A percentile compares a stretch with the other conserved stretches of the same genome.
Evolutionary conservation across 805 yeast species (phyloP).

Genomic region (Pichia sporocuriosa): DNA sequence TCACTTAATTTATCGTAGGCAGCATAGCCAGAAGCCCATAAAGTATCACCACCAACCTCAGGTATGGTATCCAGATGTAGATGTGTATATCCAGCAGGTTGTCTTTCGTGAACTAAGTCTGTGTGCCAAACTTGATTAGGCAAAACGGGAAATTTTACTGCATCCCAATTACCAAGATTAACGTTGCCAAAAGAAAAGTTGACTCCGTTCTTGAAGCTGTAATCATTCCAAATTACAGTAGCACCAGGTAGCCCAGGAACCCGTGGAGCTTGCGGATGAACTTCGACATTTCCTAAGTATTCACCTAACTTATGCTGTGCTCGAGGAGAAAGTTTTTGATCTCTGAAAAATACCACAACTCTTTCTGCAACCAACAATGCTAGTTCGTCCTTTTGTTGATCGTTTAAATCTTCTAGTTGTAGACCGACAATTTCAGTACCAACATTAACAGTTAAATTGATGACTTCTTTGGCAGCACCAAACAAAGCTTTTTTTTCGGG

Average conservation of each 20-base stretch:
- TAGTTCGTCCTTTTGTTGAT: slow-evolving; percentile 40
- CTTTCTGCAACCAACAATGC: slow-evolving; percentile 43
- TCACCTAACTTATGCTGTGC: slow-evolving; percentile 39
- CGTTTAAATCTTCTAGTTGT: slow-evolving; percentile 36
- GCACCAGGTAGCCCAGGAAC: slow-evolving; percentile 34
- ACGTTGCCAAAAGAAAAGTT: slow-evolving; percentile 16
- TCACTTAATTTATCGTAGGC: slow-evolving; percentile 51
- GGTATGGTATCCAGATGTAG: slow-evolving; percentile 48
- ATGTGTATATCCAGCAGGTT: slow-evolving; percentile 51
- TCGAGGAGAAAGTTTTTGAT: slow-evolving; percentile 39
- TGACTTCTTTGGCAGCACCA: slow-evolving; percentile 37
- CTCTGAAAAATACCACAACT: slow-evolving; percentile 44
- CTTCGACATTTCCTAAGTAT: slow-evolving; percentile 40
- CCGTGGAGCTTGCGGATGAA: slow-evolving; percentile 32
- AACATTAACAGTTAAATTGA: slow-evolving; percentile 37
- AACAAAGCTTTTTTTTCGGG: slow-evolving; percentile 37
- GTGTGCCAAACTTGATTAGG: slow-evolving; percentile 41
- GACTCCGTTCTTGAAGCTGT: slow-evolving; percentile 22
- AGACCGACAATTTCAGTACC: slow-evolving; percentile 47
- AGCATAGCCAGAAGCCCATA: slow-evolving; percentile 51
- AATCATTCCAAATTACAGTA: slow-evolving; percentile 38
- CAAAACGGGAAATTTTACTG: slow-evolving; percentile 5
- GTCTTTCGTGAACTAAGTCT: slow-evolving; percentile 44
- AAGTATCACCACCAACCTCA: slow-evolving; percentile 48
- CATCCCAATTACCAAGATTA: slow-evolving; percentile 18